A percentile compares a stretch with the other conserved stretches of the same genome.
phyloP scores from a whole-genome alignment of 1,284 basidiomycete species.

The Melampsora americana region DNA sequence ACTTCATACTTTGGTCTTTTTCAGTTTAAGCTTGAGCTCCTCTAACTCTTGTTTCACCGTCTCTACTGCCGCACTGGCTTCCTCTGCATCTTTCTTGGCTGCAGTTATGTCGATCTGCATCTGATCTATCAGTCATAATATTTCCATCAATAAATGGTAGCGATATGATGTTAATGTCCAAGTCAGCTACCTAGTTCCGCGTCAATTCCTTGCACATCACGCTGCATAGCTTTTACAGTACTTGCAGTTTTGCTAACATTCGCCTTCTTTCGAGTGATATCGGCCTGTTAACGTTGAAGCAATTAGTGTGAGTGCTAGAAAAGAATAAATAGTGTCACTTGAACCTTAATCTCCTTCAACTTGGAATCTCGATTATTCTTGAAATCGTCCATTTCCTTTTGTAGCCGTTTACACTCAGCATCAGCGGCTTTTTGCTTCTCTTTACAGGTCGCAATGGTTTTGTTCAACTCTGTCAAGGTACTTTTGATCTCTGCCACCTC shows the following conservation, averaged over 20 bases:
- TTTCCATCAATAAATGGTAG: neutral
- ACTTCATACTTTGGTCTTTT: constrained; percentile 60
- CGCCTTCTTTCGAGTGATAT: constrained; percentile 75
- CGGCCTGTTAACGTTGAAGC: constrained; percentile 59
- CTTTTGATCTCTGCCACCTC: constrained; percentile 74
- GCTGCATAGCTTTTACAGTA: constrained; percentile 78
- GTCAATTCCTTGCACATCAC: constrained; percentile 78
- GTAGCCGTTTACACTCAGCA: constrained; percentile 76
- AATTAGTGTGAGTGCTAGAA: constrained; percentile 10
- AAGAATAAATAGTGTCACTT: constrained; percentile 42
- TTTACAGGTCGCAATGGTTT: constrained; percentile 66
- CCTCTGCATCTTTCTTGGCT: constrained; percentile 63
- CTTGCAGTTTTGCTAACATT: constrained; percentile 75
- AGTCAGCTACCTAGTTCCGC: constrained; percentile 73
- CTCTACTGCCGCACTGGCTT: constrained; percentile 63
- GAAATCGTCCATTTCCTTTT: constrained; percentile 97
- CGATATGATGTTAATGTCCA: constrained; percentile 17
- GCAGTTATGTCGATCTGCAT: constrained; percentile 71
- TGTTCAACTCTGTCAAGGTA: constrained; percentile 66
- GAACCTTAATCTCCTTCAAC: constrained; percentile 84
- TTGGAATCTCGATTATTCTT: constrained; percentile 98
- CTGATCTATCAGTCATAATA: constrained; percentile 63
- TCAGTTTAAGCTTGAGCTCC: constrained; percentile 62
- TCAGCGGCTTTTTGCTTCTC: constrained; percentile 72
- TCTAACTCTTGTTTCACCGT: constrained; percentile 66